phyloP scores from a whole-genome alignment of 345 rosid genomes.

The Raphanus sativus region DNA sequence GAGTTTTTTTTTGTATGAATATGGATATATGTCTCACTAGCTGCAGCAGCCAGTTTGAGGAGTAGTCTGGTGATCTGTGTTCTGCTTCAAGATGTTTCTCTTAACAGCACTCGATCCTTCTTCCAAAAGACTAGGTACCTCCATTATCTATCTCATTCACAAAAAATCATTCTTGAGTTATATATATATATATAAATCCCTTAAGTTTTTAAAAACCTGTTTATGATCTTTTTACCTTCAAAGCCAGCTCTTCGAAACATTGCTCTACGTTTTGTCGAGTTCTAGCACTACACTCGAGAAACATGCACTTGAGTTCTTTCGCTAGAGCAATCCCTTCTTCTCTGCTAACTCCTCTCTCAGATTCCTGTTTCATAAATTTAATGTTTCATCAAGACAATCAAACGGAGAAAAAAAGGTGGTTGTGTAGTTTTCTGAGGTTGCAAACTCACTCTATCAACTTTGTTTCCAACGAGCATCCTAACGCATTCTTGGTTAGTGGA shows the following conservation, averaged over 20 bases:
- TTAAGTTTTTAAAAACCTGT: neutral
- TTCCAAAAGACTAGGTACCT: constrained; percentile 86
- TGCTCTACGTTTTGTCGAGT: constrained; percentile 83
- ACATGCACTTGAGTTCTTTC: constrained; percentile 65
- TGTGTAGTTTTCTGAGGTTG: neutral
- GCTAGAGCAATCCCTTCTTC: constrained; percentile 87
- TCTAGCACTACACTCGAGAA: constrained; percentile 91
- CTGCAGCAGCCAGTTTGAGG: constrained; percentile 53
- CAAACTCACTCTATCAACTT: constrained; percentile 80
- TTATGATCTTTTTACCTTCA: constrained; percentile 54
- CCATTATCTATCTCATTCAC: constrained; percentile 67
- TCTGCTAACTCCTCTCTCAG: constrained; percentile 80
- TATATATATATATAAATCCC: neutral
- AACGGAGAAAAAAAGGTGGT: neutral
- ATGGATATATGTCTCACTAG: constrained; percentile 27
- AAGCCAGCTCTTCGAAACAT: constrained; percentile 88
- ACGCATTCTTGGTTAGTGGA: constrained; percentile 79
- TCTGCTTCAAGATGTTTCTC: constrained; percentile 72
- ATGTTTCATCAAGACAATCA: constrained; percentile 14
- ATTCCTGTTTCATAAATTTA: constrained; percentile 52
- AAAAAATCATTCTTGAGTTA: neutral
- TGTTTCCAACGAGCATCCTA: constrained; percentile 94
- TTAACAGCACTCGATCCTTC: constrained; percentile 77
- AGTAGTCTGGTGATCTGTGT: constrained; percentile 53
- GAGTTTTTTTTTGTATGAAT: neutral